Evolutionary conservation across 257 asterid species (phyloP), one percentile per base, ranked within the genome.

Genomic region (Plantago elongata): DNA sequence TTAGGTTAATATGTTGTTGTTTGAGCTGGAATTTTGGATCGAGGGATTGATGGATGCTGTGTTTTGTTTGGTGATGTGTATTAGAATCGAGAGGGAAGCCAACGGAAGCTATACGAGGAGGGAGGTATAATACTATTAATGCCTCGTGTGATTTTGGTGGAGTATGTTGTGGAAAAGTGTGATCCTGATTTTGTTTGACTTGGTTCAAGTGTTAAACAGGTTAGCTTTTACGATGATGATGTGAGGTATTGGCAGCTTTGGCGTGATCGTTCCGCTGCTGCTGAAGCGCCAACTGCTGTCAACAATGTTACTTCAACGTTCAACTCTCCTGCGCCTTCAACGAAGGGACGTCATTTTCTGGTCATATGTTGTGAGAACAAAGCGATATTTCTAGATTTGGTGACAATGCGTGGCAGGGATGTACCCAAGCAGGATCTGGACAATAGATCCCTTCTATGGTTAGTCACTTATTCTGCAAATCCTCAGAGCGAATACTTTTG

Each of bases 401-500:
- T 89, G 80, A 93, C 99, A 34, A 93, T 93, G 99, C 89, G 92
- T 38, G 99, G 99, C 72, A 88, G 97, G 13, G 99, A 93, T 82
- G 99, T 93, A 49, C 96, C 97, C 60, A 93, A 93, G 79, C 95
- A 87, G 79, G 99, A 93, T 30, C 83, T 93, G 80, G 99, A 93
- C 78, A 93, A 89, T 73, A 83, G 80, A 78, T 87, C 97, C 65
- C 96, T 93, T 68, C 66, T 89, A 65, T 90, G 97, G 97, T 71
- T 79, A 80, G 86, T 75, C n/a, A n/a, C 52, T 63, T 70, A 40
- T 30, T 76, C 61, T 57, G 46, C 56, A 46, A 62, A 50, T 44
- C 57, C 54, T 45, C 74, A 34, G 13, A 8, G 47, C 9, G 10
- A 17, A 22, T 55, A 50, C 27, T 38, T 15, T 13, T 42, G 60